A percentile compares a stretch with the other conserved stretches of the same genome.
phyloP scores from a whole-genome alignment of 495 filamentous ascomycete species.

The Corynascus novoguineensis region DNA sequence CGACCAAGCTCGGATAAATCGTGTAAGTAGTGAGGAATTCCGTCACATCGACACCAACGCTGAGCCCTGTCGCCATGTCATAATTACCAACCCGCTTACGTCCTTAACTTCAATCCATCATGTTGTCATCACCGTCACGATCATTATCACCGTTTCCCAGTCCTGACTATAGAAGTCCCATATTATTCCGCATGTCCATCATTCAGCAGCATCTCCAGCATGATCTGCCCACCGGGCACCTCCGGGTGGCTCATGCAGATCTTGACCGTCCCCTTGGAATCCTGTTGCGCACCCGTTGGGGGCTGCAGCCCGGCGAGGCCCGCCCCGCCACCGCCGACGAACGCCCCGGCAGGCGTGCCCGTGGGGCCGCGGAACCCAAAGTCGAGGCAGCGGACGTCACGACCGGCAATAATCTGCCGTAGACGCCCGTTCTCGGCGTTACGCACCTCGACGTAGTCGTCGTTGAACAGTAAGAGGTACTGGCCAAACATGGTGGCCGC shows the following conservation, averaged over 20 bases:
- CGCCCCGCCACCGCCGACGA: not conserved
- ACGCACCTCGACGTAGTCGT: conserved; percentile 88
- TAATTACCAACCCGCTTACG: not conserved
- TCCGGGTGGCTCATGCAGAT: conserved; percentile 94
- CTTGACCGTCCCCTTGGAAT: conserved; percentile 67
- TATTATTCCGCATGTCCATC: conserved; percentile 79
- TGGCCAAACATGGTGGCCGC: conserved; percentile 72
- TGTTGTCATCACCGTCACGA: not conserved
- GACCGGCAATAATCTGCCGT: conserved; percentile 87
- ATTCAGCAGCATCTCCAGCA: conserved; percentile 89
- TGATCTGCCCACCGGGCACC: conserved; percentile 70
- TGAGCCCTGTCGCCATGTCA: no score
- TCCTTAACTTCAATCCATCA: not conserved
- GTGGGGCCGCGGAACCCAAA: conserved; percentile 64
- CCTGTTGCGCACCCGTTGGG: conserved; percentile 19
- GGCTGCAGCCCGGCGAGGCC: conserved; percentile 13
- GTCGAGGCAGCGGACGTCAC: conserved; percentile 81
- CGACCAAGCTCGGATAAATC: no score
- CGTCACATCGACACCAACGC: no score
- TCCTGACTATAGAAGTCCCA: not conserved
- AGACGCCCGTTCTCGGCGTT: conserved; percentile 94
- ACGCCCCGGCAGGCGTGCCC: conserved; percentile 20
- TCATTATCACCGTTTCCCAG: not conserved
- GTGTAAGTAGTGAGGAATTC: no score
- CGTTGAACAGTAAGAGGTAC: conserved; percentile 77